Evolutionary conservation across 202 grass and related monocot species (phyloP), one percentile per base, ranked within the genome.

Genomic region (Brachypodium distachyon): DNA sequence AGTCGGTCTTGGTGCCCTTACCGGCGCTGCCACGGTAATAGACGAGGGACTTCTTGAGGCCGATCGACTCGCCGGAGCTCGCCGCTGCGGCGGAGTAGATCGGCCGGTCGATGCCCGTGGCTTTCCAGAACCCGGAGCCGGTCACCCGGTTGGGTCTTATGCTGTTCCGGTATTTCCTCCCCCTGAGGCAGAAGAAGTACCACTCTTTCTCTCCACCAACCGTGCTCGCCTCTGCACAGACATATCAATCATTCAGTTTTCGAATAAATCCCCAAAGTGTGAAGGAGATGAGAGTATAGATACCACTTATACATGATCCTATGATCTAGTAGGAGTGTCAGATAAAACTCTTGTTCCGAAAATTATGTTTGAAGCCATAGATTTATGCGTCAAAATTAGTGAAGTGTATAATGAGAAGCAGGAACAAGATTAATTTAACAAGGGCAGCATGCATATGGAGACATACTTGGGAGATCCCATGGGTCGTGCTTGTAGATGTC

Each of bases 81-180:
- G 34, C 8, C 18, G 12, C 3, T 12, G 3, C 16, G 7, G 76
- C 19, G 44, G 91, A 74, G 81, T 89, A 87, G 80, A 99, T 99
- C 2, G 87, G 92, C 4, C 92, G 80, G 61, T 99, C 96, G 87
- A 99, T 99, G 69, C 96, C 92, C 0, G 96, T 99, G 0, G 96
- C 96, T 74, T 99, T 99, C 96, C 96, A 99, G 79, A 99, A 99
- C 9, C 96, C 96, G 4, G 87, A 99, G 53, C 75, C 85, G 21
- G 92, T 99, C 32, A 99, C 92, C 46, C 96, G 76, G 47, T 99
- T 99, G 31, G 96, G 96, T 37, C 96, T 82, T 82, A 99, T 89
- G 85, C 96, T 99, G 81, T 99, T 99, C 77, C 87, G 73, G 85
- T 99, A 99, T 77, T 99, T 99, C 80, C 96, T 85, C n/a, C 96